Conservation (phyloP, 208 protist species). For the Acanthamoeba polyphaga region DNA sequence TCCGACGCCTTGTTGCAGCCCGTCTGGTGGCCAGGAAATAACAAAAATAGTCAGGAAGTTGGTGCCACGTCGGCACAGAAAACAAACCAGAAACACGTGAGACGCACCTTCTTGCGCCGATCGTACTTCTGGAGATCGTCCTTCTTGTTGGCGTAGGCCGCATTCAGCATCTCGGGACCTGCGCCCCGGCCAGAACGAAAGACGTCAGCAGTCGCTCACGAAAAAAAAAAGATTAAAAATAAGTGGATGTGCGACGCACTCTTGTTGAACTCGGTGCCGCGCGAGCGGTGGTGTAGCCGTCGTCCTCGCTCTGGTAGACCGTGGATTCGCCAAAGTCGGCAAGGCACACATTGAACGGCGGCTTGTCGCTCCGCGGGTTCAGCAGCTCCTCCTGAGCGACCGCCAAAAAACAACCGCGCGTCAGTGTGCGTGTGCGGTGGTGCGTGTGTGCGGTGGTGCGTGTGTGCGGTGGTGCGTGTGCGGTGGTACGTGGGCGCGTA, state of each 20-base stretch:
- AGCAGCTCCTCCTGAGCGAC: conserved; percentile 29
- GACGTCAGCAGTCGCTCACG: background rate
- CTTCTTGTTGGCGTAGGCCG: conserved; percentile 88
- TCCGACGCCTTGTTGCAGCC: conserved; percentile 84
- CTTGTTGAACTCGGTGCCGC: conserved; percentile 92
- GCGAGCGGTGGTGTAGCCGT: conserved; percentile 88
- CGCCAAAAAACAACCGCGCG: background rate
- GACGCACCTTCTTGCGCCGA: conserved; percentile 66
- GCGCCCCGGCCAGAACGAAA: too few species aligned
- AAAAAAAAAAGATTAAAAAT: background rate
- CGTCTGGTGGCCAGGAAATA: too few species aligned
- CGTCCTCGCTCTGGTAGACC: conserved; percentile 86
- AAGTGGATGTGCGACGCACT: conserved; percentile 60
- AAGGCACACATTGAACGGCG: conserved; percentile 60
- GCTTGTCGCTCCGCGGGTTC: conserved; percentile 81
- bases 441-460: too few species aligned
- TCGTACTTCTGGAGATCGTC: conserved; percentile 74
- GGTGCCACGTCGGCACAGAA: too few species aligned
- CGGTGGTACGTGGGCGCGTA: background rate
- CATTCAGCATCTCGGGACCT: conserved; percentile 87
- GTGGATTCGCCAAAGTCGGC: conserved; percentile 91
- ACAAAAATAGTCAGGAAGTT: too few species aligned
- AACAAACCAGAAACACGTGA: background rate
- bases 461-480: too few species aligned
- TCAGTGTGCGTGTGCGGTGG: background rate